Conservation (phyloP, 176 grass and related monocot species). For the Leersia perrieri region DNA sequence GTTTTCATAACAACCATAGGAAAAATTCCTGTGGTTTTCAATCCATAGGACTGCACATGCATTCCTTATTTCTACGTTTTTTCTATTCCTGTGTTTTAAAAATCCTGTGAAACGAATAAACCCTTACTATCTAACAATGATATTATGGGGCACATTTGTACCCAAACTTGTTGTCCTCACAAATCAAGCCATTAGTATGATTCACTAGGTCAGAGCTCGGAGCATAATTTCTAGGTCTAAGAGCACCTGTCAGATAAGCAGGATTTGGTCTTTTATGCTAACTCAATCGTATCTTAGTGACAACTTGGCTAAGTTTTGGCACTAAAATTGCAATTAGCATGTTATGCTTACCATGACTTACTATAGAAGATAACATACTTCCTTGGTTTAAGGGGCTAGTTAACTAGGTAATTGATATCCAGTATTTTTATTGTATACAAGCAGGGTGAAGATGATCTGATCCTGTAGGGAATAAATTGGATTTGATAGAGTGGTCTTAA, state of each 20-base stretch:
- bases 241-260: not conserved
- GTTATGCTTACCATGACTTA: not conserved
- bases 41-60: too few species aligned
- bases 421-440: conserved; percentile 23
- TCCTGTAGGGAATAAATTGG: not conserved
- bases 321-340: not conserved
- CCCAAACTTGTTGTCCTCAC: not conserved
- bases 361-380: not conserved
- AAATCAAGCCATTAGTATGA: conserved; percentile 14
- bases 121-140: not conserved
- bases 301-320: not conserved
- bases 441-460: not conserved
- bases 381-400: not conserved
- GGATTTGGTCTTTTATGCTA: conserved; percentile 1
- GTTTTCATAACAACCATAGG: too few species aligned
- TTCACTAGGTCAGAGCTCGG: not conserved
- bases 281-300: not conserved
- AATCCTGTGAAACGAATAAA: too few species aligned
- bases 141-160: not conserved
- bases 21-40: too few species aligned
- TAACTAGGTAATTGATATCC: conserved; percentile 14
- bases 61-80: too few species aligned
- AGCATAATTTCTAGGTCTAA: not conserved
- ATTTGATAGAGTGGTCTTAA: not conserved
- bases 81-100: too few species aligned